Conservation (phyloP, 148 eudicot species). For the Cornus controversa region DNA sequence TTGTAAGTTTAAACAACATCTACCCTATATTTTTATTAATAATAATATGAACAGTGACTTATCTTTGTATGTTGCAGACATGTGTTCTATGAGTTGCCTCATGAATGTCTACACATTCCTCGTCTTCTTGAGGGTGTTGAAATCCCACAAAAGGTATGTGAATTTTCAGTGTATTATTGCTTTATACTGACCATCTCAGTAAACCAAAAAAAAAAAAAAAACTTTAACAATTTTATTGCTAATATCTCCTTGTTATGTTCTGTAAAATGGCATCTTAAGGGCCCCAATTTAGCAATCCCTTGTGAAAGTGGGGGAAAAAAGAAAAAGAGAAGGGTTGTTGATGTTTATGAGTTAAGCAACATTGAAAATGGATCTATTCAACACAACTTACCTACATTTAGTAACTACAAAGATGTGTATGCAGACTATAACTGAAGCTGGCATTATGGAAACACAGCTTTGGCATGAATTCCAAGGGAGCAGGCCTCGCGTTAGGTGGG, state of each 20-base stretch:
- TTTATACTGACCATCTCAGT: neutral
- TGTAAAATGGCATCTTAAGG: no score
- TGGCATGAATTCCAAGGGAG: constrained; percentile 20
- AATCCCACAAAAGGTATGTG: constrained; percentile 26
- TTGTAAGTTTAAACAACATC: constrained; percentile 2
- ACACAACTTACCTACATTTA: no score
- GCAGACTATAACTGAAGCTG: constrained; percentile 14
- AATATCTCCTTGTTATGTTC: no score
- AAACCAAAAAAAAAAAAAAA: no score
- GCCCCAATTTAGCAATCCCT: neutral
- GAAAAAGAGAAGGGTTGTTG: neutral
- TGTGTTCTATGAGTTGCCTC: constrained; percentile 16
- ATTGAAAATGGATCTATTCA: neutral
- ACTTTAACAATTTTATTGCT: neutral
- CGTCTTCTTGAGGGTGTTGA: constrained; percentile 23
- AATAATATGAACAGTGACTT: neutral
- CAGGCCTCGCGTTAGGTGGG: neutral
- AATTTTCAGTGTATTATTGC: neutral
- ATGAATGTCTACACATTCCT: constrained; percentile 6
- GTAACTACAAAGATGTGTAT: neutral
- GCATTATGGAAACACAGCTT: constrained; percentile 10
- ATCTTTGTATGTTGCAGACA: constrained; percentile 20
- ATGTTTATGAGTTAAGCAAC: neutral
- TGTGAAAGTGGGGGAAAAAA: neutral
- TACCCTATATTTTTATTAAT: neutral